Evolutionary conservation across 352 stramenopile species (phyloP).

Genomic region (Globisporangium sylvaticum): DNA sequence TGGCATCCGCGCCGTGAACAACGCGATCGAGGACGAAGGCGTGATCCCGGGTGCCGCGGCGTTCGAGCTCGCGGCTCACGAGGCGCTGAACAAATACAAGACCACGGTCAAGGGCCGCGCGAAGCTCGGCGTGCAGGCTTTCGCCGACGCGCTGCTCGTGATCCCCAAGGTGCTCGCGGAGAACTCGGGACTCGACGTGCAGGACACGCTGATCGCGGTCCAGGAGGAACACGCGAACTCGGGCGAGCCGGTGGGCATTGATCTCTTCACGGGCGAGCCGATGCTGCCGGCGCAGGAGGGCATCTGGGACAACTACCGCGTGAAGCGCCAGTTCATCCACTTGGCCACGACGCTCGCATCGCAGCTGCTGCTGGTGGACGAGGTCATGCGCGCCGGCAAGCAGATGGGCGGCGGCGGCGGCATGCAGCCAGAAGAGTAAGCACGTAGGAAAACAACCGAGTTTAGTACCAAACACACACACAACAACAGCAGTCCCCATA

Average conservation of each 20-base stretch:
- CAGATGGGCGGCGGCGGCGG: conserved; percentile 89
- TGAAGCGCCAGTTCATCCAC: conserved; percentile 99
- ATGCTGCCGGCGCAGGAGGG: conserved; percentile 96
- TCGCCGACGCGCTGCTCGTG: conserved; percentile 96
- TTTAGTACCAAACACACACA: background rate
- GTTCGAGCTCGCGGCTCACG: conserved; percentile 94
- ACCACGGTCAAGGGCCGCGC: conserved; percentile 90
- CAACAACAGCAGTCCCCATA: background rate
- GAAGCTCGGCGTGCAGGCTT: conserved; percentile 98
- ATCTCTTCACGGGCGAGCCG: conserved; percentile 94
- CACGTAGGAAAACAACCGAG: background rate
- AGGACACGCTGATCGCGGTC: conserved; percentile 96
- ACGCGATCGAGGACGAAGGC: conserved; percentile 96
- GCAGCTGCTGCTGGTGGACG: conserved; percentile 98
- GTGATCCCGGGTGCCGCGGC: conserved; percentile 95
- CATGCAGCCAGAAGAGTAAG: conserved; percentile 65
- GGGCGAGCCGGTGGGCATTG: conserved; percentile 91
- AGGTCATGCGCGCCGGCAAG: conserved; percentile 99
- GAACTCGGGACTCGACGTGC: conserved; percentile 85
- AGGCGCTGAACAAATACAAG: conserved; percentile 87
- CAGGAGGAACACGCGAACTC: conserved; percentile 93
- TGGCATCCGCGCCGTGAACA: conserved; percentile 97
- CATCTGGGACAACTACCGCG: conserved; percentile 98
- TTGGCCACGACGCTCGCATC: conserved; percentile 97
- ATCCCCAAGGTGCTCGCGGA: conserved; percentile 98